Base-by-base conservation (phyloP, 2,329 filamentous ascomycete genomes). In the Epichloe festucae region DNA sequence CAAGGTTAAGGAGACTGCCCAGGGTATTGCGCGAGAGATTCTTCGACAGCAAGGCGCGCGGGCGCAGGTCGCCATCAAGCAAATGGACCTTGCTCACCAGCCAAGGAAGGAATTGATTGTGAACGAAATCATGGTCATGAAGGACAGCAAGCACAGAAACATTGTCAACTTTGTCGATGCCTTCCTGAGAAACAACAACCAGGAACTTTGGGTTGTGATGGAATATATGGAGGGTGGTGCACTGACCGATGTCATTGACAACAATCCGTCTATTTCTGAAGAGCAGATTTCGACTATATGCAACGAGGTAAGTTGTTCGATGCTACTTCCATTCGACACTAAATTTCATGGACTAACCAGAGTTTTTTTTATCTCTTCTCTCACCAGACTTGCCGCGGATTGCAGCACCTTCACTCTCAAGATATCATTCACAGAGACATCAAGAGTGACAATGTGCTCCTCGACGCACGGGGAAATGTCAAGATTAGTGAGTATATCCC, bases 41-140 rank as follows among this genome's bases (percentile, higher is more conserved):
- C 78, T 95, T 55, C 82, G 86, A 42, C 81, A 84, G 58, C 85
- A 94, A 63, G 90, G 89, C 12, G 76, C 80, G 48, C 82, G 87
- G 56, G 88, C 88, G 48, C 89, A 96, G 66, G 93, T 98, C 55
- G 93, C 93, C 42, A 98, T 98, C 66, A 98, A 98, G 74, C 93
- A 98, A 72, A 98, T 98, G 93, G 93, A 98, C 71, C 79, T 98
- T 52, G 89, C 91, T 48, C 93, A 95, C 65, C 93, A 98, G 69
- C 93, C 93, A 46, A 80, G 93, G 53, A 98, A 98, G 75, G 93
- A 98, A 70, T 74, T 98, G 63, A 98, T 98, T 63, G 93, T 98
- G 50, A 98, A 98, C 68, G 93, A 98, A 65, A 98, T 98, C 64
- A 94, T 98, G 73, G 93, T 98, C 54, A 98, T 98, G 93, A 96